Conservation (phyloP, 768 basidiomycete species). For the Russula brevipes region DNA sequence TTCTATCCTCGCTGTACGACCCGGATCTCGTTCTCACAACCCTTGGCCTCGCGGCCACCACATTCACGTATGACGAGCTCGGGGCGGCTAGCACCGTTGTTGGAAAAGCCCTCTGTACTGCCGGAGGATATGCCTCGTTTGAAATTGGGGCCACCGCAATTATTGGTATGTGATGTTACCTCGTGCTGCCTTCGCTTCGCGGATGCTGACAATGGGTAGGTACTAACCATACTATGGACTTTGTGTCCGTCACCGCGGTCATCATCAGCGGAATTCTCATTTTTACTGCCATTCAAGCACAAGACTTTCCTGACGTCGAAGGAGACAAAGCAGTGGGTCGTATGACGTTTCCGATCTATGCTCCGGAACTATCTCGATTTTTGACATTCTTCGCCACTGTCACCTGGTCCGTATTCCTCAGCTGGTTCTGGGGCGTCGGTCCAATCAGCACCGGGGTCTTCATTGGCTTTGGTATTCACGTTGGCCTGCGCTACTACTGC, state of each 20-base stretch:
- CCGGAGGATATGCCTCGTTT: slow-evolving; percentile 24
- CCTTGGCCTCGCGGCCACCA: slow-evolving; percentile 24
- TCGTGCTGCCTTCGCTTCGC: not conserved
- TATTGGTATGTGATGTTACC: slow-evolving; percentile 12
- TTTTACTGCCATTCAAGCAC: slow-evolving; percentile 26
- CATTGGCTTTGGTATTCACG: slow-evolving; percentile 20
- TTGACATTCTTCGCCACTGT: slow-evolving; percentile 24
- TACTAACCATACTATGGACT: slow-evolving; percentile 13
- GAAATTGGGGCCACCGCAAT: slow-evolving; percentile 25
- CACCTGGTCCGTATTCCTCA: slow-evolving; percentile 27
- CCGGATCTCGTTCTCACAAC: slow-evolving; percentile 22
- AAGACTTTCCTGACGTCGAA: slow-evolving; percentile 29
- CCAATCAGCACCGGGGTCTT: slow-evolving; percentile 18
- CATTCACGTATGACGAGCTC: slow-evolving; percentile 23
- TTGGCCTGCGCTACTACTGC: slow-evolving; percentile 25
- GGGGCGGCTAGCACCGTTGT: slow-evolving; percentile 12
- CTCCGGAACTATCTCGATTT: slow-evolving; percentile 23
- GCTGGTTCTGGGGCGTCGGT: slow-evolving; percentile 25
- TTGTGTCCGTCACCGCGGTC: slow-evolving; percentile 22
- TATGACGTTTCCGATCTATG: slow-evolving; percentile 27
- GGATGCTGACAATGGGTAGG: not conserved
- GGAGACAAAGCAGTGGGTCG: slow-evolving; percentile 26
- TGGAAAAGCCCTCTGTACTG: slow-evolving; percentile 25
- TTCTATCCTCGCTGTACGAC: slow-evolving; percentile 16
- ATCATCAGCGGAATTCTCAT: slow-evolving; percentile 24